Percentiles rank a stretch among this genome's conserved stretches.
Evolutionary conservation across 495 filamentous ascomycete species (phyloP).

Genomic region (Annulohypoxylon nitens): DNA sequence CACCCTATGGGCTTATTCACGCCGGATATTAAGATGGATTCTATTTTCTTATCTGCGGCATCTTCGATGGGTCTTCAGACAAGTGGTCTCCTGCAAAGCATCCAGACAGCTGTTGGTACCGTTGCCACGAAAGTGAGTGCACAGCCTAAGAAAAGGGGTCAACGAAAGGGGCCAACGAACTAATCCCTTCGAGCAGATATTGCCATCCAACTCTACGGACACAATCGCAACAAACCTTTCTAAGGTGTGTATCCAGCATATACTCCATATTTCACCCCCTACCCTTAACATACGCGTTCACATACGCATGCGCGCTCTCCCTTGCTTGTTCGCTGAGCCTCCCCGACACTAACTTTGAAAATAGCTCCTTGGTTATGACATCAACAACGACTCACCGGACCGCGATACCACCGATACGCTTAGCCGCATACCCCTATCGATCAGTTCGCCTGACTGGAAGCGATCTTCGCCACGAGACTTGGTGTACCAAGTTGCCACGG

Average conservation of each 20-base stretch:
- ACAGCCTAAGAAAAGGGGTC: background rate
- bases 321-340: slow-evolving; percentile 10
- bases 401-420: slow-evolving; percentile 44
- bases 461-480: slow-evolving; percentile 69
- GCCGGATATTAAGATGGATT: slow-evolving; percentile 66
- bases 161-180: background rate
- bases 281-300: slow-evolving; percentile 17
- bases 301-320: slow-evolving; percentile 9
- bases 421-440: slow-evolving; percentile 67
- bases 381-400: slow-evolving; percentile 57
- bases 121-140: slow-evolving; percentile 20
- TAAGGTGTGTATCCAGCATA: slow-evolving; percentile 13
- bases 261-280: slow-evolving; percentile 43
- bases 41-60: slow-evolving; percentile 63
- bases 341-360: slow-evolving; percentile 55
- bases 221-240: slow-evolving; percentile 19
- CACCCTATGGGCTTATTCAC: slow-evolving; percentile 63
- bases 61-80: slow-evolving; percentile 62
- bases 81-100: slow-evolving; percentile 5
- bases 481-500: slow-evolving; percentile 64
- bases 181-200: slow-evolving; percentile 22
- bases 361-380: slow-evolving; percentile 64
- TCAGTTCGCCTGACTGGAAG: slow-evolving; percentile 53
- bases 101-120: slow-evolving; percentile 20
- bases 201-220: slow-evolving; percentile 12